These are phyloP conservation scores for Lanmaoa pseudosensibilis DNA, from an alignment of 768 basidiomycete species.

Conservation along the genomic window DNA sequence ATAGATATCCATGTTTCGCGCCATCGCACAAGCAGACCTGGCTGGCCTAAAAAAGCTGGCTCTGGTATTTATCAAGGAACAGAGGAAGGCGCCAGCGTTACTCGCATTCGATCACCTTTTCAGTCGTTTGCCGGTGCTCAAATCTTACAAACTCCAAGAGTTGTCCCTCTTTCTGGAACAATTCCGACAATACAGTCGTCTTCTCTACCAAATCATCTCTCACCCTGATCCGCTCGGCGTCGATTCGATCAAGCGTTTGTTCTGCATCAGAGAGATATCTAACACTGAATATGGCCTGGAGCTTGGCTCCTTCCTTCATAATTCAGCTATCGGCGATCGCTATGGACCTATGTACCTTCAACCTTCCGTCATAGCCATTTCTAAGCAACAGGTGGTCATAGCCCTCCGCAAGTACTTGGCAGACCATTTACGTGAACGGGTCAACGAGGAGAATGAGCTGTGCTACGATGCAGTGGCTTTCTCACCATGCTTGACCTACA, in stretches of 20 bases:
- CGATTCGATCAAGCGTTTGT: slow-evolving; percentile 30
- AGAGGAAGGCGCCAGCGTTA: slow-evolving; percentile 1
- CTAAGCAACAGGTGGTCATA: slow-evolving; percentile 21
- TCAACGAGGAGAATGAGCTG: slow-evolving; percentile 33
- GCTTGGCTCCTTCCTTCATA: slow-evolving; percentile 8
- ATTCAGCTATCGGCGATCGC: not conserved
- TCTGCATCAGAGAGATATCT: slow-evolving; percentile 10
- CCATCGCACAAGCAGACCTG: slow-evolving; percentile 28
- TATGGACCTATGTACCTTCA: not conserved
- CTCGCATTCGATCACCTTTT: slow-evolving; percentile 11
- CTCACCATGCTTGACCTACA: slow-evolving; percentile 40
- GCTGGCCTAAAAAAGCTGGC: slow-evolving; percentile 34
- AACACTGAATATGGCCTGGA: slow-evolving; percentile 5
- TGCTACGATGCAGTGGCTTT: slow-evolving; percentile 35
- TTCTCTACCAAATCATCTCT: slow-evolving; percentile 1
- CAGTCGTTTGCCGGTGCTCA: slow-evolving; percentile 13
- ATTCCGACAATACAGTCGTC: slow-evolving; percentile 2
- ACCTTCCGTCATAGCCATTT: slow-evolving; percentile 15
- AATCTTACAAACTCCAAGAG: slow-evolving; percentile 21
- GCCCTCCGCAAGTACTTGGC: slow-evolving; percentile 26
- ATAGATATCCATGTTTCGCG: slow-evolving; percentile 34
- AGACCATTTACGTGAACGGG: slow-evolving; percentile 25
- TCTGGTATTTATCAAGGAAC: slow-evolving; percentile 22
- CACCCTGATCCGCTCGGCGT: slow-evolving; percentile 1
- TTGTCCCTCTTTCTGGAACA: slow-evolving; percentile 1